Evolutionary conservation across 2,329 filamentous ascomycete genomes (phyloP).

Genomic region (Scleromitrula shiraiana): DNA sequence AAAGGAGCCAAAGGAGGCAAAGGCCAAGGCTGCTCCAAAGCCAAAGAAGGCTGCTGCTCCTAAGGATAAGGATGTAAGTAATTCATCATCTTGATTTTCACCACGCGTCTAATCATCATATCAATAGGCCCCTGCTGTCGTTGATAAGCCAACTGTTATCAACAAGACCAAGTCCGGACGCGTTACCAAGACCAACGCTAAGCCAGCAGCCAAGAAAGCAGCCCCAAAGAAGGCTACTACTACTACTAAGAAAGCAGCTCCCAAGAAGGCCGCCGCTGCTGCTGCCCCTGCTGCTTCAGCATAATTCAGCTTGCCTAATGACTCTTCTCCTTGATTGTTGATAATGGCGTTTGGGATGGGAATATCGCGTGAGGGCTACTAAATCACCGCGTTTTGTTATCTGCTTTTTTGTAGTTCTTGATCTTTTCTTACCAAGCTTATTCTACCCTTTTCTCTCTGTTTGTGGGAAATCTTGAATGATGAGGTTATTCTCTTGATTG

Average conservation of each 20-base stretch:
- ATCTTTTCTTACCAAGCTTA: too few species aligned
- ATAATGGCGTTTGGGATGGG: conserved; percentile 20
- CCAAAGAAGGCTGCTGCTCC: conserved; percentile 26
- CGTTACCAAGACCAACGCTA: conserved; percentile 59
- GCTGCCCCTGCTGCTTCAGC: background rate
- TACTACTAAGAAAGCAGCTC: conserved; percentile 29
- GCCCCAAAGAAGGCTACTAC: conserved; percentile 28
- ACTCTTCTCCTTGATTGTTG: conserved; percentile 15
- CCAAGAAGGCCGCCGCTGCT: conserved; percentile 26
- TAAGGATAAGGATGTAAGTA: conserved; percentile 22
- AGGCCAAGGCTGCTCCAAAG: conserved; percentile 27
- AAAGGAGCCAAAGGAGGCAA: conserved; percentile 19
- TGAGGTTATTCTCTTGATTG: too few species aligned
- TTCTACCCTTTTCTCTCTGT: background rate
- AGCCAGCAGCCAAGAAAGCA: conserved; percentile 40
- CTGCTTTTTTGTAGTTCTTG: conserved; percentile 6
- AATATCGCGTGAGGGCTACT: conserved; percentile 13
- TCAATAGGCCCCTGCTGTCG: conserved; percentile 52
- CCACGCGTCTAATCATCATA: conserved; percentile 17
- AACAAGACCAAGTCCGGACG: conserved; percentile 67
- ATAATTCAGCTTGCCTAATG: conserved; percentile 1
- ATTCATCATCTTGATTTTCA: background rate
- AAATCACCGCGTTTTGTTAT: conserved; percentile 5
- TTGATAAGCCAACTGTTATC: conserved; percentile 53
- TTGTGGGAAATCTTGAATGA: background rate